Conservation (phyloP, 2,329 filamentous ascomycete species). For the Lachnellula arida region DNA sequence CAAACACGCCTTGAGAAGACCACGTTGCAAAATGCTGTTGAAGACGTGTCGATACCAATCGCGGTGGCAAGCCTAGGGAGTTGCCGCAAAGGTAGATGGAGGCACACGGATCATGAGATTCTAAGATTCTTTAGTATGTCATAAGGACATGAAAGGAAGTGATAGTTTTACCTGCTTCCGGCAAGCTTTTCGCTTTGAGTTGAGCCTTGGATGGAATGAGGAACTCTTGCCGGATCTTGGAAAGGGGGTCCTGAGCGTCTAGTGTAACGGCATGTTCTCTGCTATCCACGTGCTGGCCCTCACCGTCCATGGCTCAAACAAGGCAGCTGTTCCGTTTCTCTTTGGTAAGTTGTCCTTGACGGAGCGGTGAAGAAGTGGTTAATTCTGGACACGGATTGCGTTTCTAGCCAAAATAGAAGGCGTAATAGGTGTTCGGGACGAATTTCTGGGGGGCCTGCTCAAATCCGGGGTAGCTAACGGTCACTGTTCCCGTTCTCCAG, state of each 20-base stretch:
- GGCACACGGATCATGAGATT: conserved; percentile 18
- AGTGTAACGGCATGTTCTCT: conserved; percentile 37
- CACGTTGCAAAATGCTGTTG: conserved; percentile 67
- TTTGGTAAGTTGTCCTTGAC: background rate
- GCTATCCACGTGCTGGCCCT: conserved; percentile 21
- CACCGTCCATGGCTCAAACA: conserved; percentile 6
- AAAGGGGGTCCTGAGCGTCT: conserved; percentile 58
- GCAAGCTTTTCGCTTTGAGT: conserved; percentile 47
- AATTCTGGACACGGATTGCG: conserved; percentile 7
- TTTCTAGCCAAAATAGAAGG: conserved; percentile 9
- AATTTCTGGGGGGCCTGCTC: conserved; percentile 2
- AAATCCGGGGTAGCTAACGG: conserved; percentile 23
- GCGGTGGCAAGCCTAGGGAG: conserved; percentile 71
- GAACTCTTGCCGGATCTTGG: conserved; percentile 63
- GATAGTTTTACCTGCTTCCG: conserved; percentile 23
- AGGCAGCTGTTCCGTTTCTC: conserved; percentile 10
- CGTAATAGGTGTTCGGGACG: background rate
- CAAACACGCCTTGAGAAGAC: conserved; percentile 71
- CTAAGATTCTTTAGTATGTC: background rate
- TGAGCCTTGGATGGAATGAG: conserved; percentile 71
- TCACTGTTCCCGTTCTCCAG: background rate
- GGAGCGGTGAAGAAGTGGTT: conserved; percentile 5
- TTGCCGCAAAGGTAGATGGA: conserved; percentile 74
- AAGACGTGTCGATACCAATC: conserved; percentile 58
- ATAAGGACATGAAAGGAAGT: background rate